Percentiles rank a stretch among this genome's conserved stretches.
These are phyloP conservation scores for Bidens hawaiensis DNA, from an alignment of 140 eudicot genomes.

Conservation along the genomic window DNA sequence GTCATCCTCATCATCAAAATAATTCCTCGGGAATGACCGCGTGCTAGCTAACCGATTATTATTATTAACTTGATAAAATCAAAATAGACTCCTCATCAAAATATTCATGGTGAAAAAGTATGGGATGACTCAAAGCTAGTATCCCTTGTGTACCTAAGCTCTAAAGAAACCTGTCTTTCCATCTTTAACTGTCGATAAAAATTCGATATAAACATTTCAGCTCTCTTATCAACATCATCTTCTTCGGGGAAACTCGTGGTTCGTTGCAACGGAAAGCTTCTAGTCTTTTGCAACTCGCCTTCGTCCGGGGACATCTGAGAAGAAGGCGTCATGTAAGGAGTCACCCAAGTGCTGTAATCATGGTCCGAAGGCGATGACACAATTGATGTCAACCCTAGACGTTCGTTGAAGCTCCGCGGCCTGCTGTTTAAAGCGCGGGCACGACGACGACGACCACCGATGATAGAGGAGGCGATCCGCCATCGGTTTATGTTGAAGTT, in stretches of 20 bases:
- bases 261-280: slow-evolving; percentile 45
- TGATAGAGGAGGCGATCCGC: slow-evolving; percentile 40
- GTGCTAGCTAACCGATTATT: not conserved
- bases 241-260: slow-evolving; percentile 66
- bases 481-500: slow-evolving; percentile 44
- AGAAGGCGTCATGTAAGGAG: slow-evolving; percentile 26
- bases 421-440: slow-evolving; percentile 28
- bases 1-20: slow-evolving; percentile 23
- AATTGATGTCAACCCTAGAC: slow-evolving; percentile 46
- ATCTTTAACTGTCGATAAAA: slow-evolving; percentile 58
- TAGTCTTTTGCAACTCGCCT: slow-evolving; percentile 30
- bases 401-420: slow-evolving; percentile 46
- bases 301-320: slow-evolving; percentile 21
- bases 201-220: slow-evolving; percentile 70
- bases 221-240: slow-evolving; percentile 75
- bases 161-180: slow-evolving; percentile 81
- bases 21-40: slow-evolving; percentile 23
- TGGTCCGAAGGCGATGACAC: slow-evolving; percentile 24
- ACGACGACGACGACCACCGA: slow-evolving; percentile 4
- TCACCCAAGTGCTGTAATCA: slow-evolving; percentile 8
- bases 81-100: not conserved
- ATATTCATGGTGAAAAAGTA: slow-evolving; percentile 39
- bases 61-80: not conserved
- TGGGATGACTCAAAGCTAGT: slow-evolving; percentile 39
- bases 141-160: slow-evolving; percentile 53